Conservation (phyloP, 1,284 basidiomycete genomes). For the Trichosporon inkin region DNA sequence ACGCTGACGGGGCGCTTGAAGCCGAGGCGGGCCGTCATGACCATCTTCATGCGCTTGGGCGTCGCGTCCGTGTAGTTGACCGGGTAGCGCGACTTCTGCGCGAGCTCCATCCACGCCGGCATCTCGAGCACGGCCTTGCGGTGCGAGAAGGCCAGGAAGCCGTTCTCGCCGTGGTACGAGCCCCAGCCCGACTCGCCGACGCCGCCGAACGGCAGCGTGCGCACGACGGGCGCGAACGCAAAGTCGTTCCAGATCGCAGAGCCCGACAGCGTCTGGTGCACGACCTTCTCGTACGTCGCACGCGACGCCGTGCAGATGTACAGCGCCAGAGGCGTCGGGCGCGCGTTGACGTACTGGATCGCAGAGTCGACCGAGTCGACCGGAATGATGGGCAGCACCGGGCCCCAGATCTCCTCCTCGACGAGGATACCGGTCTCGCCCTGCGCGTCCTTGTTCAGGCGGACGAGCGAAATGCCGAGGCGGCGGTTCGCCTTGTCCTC, state of each 20-base stretch:
- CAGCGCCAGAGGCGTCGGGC: constrained; percentile 44
- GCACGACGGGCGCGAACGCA: constrained; percentile 33
- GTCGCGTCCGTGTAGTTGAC: constrained; percentile 25
- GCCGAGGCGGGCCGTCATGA: constrained; percentile 27
- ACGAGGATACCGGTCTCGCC: constrained; percentile 61
- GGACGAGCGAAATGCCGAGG: constrained; percentile 51
- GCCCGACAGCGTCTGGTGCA: constrained; percentile 41
- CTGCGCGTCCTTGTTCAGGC: constrained; percentile 58
- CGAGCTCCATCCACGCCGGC: constrained; percentile 26
- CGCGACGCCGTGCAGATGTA: constrained; percentile 46
- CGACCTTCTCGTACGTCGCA: constrained; percentile 39
- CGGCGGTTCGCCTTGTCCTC: constrained; percentile 54
- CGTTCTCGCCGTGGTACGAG: constrained; percentile 45
- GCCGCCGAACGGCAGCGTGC: constrained; percentile 48
- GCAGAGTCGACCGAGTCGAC: constrained; percentile 68
- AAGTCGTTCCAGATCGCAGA: constrained; percentile 50
- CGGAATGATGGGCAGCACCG: constrained; percentile 69
- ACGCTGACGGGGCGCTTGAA: constrained; percentile 42
- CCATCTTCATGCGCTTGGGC: constrained; percentile 26
- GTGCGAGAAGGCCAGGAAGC: constrained; percentile 48
- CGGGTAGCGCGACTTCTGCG: constrained; percentile 39
- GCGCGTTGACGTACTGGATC: constrained; percentile 62
- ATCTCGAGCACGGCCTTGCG: constrained; percentile 42
- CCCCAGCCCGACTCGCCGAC: constrained; percentile 50
- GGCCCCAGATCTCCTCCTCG: constrained; percentile 70